A percentile compares a stretch with the other conserved stretches of the same genome.
Evolutionary conservation across 1,284 basidiomycete species (phyloP).

Genomic region (Marasmius fiardii): DNA sequence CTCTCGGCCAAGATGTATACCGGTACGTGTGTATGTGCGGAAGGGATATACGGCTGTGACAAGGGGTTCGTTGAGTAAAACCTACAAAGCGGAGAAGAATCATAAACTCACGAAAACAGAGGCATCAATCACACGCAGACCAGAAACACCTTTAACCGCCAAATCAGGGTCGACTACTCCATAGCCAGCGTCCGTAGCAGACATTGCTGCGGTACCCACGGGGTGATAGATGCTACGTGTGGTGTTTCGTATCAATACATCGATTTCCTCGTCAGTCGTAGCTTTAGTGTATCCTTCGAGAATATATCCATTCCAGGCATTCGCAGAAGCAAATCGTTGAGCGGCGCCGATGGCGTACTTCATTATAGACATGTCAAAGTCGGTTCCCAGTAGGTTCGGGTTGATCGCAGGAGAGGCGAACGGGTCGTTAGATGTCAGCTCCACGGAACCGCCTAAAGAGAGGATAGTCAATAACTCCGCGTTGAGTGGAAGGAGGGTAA

Average conservation of each 20-base stretch:
- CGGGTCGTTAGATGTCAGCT: conserved; percentile 22
- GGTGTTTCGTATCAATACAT: conserved; percentile 17
- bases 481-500: not conserved
- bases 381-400: conserved; percentile 28
- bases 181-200: conserved; percentile 12
- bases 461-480: not conserved
- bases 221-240: conserved; percentile 20
- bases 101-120: conserved; percentile 25
- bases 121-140: conserved; percentile 34
- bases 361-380: conserved; percentile 32
- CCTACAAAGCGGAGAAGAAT: too few relatives aligned
- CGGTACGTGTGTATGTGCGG: conserved; percentile 17
- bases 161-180: conserved; percentile 51
- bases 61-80: not conserved
- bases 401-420: conserved; percentile 36
- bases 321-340: conserved; percentile 27
- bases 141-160: conserved; percentile 25
- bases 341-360: conserved; percentile 27
- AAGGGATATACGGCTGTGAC: conserved; percentile 15
- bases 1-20: conserved; percentile 17
- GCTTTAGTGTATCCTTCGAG: conserved; percentile 15
- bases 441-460: conserved; percentile 3
- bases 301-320: conserved; percentile 32
- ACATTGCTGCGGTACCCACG: conserved; percentile 26
- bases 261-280: conserved; percentile 22